Percentiles rank a stretch among this genome's conserved stretches.
Evolutionary conservation across 2,329 filamentous ascomycete species (phyloP).

Genomic region (Emmonsia crescens): DNA sequence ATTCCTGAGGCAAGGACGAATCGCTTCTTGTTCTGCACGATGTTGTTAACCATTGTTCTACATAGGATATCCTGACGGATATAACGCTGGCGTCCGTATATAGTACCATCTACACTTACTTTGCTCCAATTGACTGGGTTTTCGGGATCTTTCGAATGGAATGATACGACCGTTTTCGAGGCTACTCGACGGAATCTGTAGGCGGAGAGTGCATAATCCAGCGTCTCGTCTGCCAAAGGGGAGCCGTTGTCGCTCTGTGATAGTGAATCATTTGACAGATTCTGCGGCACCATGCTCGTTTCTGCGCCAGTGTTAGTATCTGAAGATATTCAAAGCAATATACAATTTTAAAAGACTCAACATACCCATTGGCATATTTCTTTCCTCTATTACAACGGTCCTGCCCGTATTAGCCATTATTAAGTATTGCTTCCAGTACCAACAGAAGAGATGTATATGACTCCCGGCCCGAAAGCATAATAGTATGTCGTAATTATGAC

Average conservation of each 20-base stretch:
- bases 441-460: neutral
- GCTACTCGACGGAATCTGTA: constrained; percentile 24
- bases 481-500: neutral
- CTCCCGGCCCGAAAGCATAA: neutral
- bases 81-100: neutral
- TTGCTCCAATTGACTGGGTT: constrained; percentile 27
- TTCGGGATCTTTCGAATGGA: constrained; percentile 24
- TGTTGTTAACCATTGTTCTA: neutral
- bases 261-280: constrained; percentile 1
- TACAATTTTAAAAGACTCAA: neutral
- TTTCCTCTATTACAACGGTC: neutral
- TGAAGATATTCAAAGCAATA: neutral
- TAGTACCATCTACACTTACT: constrained; percentile 12
- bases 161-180: constrained; percentile 28
- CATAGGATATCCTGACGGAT: neutral
- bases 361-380: neutral
- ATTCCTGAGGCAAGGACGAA: constrained; percentile 27
- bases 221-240: neutral
- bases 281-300: neutral
- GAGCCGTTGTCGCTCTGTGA: neutral
- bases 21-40: constrained; percentile 21
- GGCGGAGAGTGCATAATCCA: neutral
- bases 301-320: neutral
- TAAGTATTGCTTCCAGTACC: neutral
- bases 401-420: neutral